These are phyloP conservation scores for Pythium pectinolyticum DNA, from an alignment of 352 stramenopile species.

Conservation along the genomic window DNA sequence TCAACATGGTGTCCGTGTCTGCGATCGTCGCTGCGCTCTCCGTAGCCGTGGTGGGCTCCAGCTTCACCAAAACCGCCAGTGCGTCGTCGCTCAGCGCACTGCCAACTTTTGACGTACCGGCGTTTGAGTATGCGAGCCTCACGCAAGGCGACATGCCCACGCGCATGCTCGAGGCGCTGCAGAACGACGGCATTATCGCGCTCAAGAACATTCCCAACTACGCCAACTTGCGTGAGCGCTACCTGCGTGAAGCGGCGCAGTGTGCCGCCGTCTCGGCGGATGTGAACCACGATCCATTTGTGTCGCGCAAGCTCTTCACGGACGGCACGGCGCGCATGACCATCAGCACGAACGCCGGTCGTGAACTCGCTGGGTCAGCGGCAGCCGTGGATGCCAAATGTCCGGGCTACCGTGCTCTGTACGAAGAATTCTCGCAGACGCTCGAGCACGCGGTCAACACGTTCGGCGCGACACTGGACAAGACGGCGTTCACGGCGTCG, in stretches of 20 bases:
- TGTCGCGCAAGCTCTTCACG: slow-evolving; percentile 45
- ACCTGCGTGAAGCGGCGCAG: slow-evolving; percentile 39
- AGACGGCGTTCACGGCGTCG: slow-evolving; percentile 37
- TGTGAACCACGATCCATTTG: slow-evolving; percentile 1
- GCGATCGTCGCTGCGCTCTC: no score
- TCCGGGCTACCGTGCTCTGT: slow-evolving; percentile 38
- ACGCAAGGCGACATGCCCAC: slow-evolving; percentile 12
- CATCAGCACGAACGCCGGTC: slow-evolving; percentile 41
- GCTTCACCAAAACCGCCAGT: no score
- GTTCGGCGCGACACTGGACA: slow-evolving; percentile 40
- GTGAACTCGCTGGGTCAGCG: slow-evolving; percentile 24
- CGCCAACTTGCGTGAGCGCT: slow-evolving; percentile 33
- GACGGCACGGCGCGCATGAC: slow-evolving; percentile 57
- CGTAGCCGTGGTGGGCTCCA: no score
- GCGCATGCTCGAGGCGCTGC: slow-evolving; percentile 38
- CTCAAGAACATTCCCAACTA: slow-evolving; percentile 55
- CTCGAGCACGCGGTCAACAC: slow-evolving; percentile 43
- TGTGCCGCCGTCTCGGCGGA: slow-evolving; percentile 38
- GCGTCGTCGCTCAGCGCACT: no score
- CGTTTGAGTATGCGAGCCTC: slow-evolving; percentile 38
- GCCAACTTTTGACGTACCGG: slow-evolving; percentile 34
- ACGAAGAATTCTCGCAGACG: slow-evolving; percentile 43
- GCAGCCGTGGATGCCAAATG: slow-evolving; percentile 30
- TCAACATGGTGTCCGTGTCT: no score
- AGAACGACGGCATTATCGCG: slow-evolving; percentile 44